Evolutionary conservation across 1,284 basidiomycete genomes (phyloP), one percentile per base, ranked within the genome.

Genomic region (Tilletiaria anomala): DNA sequence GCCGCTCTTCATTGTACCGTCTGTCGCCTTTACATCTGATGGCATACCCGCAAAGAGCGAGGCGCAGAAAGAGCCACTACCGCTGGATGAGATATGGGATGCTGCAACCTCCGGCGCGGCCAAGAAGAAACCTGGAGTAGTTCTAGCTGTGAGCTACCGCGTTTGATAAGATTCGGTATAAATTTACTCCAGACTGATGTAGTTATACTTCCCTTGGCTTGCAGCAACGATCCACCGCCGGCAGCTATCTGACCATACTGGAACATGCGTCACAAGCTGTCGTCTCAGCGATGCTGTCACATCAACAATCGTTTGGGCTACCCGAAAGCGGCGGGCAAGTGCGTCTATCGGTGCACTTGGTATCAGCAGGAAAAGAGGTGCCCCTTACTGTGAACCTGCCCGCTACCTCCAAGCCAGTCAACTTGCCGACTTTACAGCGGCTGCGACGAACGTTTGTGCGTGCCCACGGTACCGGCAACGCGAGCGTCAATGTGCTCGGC

Each of bases 111-210:
- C 75, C 47, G 84, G 84, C 2, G 72, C 72, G 36, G 74, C 89
- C 49, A 87, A 83, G 65, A 82, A 84, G 16, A 61, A 89, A 1
- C 93, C 88, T 47, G 78, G 79, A 8, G 87, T 84, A 5, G 88
- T 87, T 0, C 76, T 80, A 31, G 73, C 77, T 4, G 37, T 44
- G 26, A 39, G 42, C n/a, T n/a, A n/a, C n/a, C n/a, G n/a, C n/a
- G n/a, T n/a, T n/a, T n/a, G n/a, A n/a, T n/a, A n/a, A n/a, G n/a
- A n/a, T n/a, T n/a, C n/a, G n/a, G n/a, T n/a, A n/a, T n/a, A n/a
- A n/a, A n/a, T n/a, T n/a, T n/a, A n/a, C n/a, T n/a, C n/a, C n/a
- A n/a, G n/a, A n/a, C n/a, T n/a, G n/a, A n/a, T n/a, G n/a, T n/a
- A n/a, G n/a, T n/a, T n/a, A n/a, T n/a, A n/a, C n/a, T n/a, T n/a